These are phyloP conservation scores for Pyrus communis DNA, from an alignment of 306 rosid species.

Conservation along the genomic window DNA sequence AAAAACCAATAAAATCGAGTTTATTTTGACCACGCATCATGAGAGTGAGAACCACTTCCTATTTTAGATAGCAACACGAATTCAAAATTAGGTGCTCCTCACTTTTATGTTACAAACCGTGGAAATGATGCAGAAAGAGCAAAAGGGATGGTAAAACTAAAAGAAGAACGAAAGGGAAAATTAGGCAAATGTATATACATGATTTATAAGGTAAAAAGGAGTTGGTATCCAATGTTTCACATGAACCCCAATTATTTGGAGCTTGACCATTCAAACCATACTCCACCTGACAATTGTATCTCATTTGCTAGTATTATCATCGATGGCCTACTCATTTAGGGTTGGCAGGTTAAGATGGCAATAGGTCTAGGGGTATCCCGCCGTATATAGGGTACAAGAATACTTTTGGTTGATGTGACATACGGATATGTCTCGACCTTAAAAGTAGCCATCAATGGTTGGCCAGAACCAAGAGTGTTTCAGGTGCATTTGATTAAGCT, in stretches of 20 bases:
- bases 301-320: conserved; percentile 19
- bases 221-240: conserved; percentile 55
- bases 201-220: not conserved
- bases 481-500: not conserved
- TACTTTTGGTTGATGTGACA: conserved; percentile 60
- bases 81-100: not conserved
- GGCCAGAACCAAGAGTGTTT: not conserved
- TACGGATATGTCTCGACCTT: conserved; percentile 23
- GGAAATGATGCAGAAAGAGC: not conserved
- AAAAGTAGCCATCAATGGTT: conserved; percentile 14
- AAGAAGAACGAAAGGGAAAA: not conserved
- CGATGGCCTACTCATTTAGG: conserved; percentile 35
- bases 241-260: conserved; percentile 56
- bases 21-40: not conserved
- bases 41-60: not conserved
- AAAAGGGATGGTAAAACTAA: not conserved
- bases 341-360: conserved; percentile 8
- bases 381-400: conserved; percentile 11
- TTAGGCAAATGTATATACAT: not conserved
- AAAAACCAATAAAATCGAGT: not conserved
- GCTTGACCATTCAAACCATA: conserved; percentile 83
- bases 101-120: not conserved
- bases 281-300: conserved; percentile 26
- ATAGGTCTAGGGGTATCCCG: conserved; percentile 17
- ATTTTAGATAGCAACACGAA: not conserved